Base-by-base conservation (phyloP, 306 rosid genomes). In the Herpetospermum pedunculosum region DNA sequence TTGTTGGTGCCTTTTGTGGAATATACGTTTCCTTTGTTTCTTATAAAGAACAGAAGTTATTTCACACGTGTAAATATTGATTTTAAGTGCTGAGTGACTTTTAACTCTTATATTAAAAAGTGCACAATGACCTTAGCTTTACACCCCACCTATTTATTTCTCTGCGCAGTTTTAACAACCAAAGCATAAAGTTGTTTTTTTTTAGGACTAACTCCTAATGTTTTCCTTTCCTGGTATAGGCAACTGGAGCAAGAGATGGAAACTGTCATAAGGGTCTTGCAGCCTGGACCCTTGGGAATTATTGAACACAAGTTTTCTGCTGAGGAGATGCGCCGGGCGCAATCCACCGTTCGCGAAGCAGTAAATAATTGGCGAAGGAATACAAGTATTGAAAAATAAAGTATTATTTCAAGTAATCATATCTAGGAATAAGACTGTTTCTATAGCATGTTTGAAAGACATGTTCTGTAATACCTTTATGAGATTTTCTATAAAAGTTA, bases 241-340 rank as follows among this genome's bases (percentile, higher is more conserved):
- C 84, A 86, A 76, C 77, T 89, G 77, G 98, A 94, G 77, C 91
- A 82, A 78, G 98, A 94, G 80, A 80, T 91, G 84, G 98, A 91
- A 80, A 89, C 92, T 76, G 98, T 91, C 76, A 58, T 89, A 29
- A 87, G 87, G 77, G 96, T 89, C 59, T 55, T 94, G 87, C 96
- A 94, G 83, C 99, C 96, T 57, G 96, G 99, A 80, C 96, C 97
- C 19, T 70, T 95, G 76, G 99, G 99, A 74, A 87, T 91, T 77
- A 68, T 81, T 49, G 96, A 92, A 60, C 97, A 95, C 82, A 89
- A 89, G 77, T 92, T 89, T 81, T 89, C 97, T 63, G 87, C 85
- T 26, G 88, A 84, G 3, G 97, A 89, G 83, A 88, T 89, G 53
- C 63, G 47, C 26, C 77, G 73, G 83, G 96, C 96, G 44, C 83